Evolutionary conservation across 2,329 filamentous ascomycete genomes (phyloP).

Genomic region (Verticillium nubilum): DNA sequence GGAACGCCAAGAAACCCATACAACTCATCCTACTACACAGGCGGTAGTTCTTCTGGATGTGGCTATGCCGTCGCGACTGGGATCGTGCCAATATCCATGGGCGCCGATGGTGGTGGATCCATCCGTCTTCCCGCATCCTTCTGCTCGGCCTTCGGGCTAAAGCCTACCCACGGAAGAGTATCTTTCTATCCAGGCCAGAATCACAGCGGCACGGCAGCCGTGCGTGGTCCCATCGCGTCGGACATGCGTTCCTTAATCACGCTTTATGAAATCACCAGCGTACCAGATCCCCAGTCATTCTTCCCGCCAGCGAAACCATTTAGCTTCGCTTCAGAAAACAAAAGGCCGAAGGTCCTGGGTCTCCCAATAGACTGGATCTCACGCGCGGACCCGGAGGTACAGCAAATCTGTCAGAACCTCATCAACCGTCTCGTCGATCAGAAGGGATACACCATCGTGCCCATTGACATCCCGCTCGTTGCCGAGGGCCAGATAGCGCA

Average conservation of each 20-base stretch:
- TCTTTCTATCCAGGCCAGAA: conserved; percentile 55
- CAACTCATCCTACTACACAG: conserved; percentile 67
- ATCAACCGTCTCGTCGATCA: conserved; percentile 48
- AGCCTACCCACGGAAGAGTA: conserved; percentile 63
- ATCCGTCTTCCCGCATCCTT: conserved; percentile 68
- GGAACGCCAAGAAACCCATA: conserved; percentile 75
- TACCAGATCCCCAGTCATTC: conserved; percentile 53
- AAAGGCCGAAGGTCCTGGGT: conserved; percentile 47
- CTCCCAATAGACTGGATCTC: conserved; percentile 61
- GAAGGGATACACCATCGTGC: conserved; percentile 46
- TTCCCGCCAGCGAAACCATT: conserved; percentile 39
- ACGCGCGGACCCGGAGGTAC: conserved; percentile 33
- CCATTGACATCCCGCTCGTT: conserved; percentile 53
- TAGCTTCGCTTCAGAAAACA: neutral
- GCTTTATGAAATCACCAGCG: conserved; percentile 58
- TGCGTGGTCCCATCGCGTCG: conserved; percentile 62
- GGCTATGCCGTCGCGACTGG: conserved; percentile 66
- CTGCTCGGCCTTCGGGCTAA: conserved; percentile 70
- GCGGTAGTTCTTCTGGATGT: conserved; percentile 70
- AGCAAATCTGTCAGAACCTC: conserved; percentile 32
- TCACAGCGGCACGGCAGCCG: conserved; percentile 55
- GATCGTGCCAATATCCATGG: conserved; percentile 65
- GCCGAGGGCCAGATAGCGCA: conserved; percentile 66
- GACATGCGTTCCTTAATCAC: conserved; percentile 63
- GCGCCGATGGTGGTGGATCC: conserved; percentile 68